A percentile compares a stretch with the other conserved stretches of the same genome.
These are phyloP conservation scores for Bimuria novae-zelandiae DNA, from an alignment of 2,329 filamentous ascomycete species.

Conservation along the genomic window DNA sequence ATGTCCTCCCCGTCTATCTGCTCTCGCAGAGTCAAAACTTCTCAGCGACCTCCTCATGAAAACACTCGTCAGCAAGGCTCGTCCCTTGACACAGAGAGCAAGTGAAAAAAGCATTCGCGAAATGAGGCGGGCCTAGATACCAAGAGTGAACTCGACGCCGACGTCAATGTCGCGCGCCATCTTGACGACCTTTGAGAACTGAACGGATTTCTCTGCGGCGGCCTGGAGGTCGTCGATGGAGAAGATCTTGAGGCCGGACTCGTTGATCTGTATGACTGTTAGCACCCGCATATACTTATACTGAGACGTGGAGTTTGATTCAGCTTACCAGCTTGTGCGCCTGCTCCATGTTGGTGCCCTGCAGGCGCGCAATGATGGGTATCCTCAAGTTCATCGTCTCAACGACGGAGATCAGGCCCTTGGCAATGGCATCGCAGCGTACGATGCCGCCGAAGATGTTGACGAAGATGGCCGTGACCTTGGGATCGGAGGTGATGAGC, in stretches of 20 bases:
- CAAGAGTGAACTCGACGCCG: constrained; percentile 68
- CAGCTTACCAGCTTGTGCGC: constrained; percentile 74
- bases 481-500: constrained; percentile 96
- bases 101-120: neutral
- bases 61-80: constrained; percentile 13
- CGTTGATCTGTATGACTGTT: constrained; percentile 70
- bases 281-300: no score
- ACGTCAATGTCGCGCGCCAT: constrained; percentile 97
- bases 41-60: no score
- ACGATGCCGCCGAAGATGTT: constrained; percentile 99
- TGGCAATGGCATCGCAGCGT: constrained; percentile 94
- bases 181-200: constrained; percentile 99
- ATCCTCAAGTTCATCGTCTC: constrained; percentile 94
- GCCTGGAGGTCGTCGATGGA: constrained; percentile 97
- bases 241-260: constrained; percentile 99
- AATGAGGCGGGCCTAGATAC: constrained; percentile 67
- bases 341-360: constrained; percentile 97
- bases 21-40: no score
- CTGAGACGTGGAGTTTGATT: neutral
- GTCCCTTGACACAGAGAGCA: constrained; percentile 5
- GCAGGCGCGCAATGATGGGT: constrained; percentile 93
- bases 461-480: constrained; percentile 98
- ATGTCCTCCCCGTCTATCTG: constrained; percentile 7
- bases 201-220: constrained; percentile 96
- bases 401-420: constrained; percentile 93